Conservation (phyloP, 331 rosid species). For the Acacia concinna region DNA sequence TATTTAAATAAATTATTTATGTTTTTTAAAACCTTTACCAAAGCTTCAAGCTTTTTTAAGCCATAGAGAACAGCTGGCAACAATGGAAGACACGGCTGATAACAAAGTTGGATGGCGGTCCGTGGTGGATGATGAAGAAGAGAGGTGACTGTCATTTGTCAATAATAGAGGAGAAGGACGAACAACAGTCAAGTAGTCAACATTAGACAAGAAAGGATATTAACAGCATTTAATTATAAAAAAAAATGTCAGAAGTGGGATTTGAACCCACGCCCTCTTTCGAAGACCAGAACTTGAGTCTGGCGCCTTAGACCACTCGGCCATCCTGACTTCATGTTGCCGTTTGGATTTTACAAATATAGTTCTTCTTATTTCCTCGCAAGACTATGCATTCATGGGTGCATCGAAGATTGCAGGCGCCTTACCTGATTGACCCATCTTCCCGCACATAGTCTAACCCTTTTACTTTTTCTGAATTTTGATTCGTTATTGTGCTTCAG, state of each 20-base stretch:
- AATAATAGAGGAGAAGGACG: no score
- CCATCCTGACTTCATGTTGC: slow-evolving; percentile 12
- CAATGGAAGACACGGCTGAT: not conserved
- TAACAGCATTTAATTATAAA: no score
- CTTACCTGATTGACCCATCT: not conserved
- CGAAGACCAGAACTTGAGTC: slow-evolving; percentile 98
- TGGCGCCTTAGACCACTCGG: slow-evolving; percentile 99
- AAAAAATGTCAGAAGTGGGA: slow-evolving; percentile 84
- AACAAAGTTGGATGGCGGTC: not conserved
- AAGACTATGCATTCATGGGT: not conserved
- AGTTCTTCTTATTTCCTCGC: no score
- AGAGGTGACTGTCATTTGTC: not conserved
- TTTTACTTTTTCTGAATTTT: not conserved
- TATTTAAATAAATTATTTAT: no score
- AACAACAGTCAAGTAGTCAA: not conserved
- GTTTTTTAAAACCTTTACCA: no score
- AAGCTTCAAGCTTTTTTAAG: no score
- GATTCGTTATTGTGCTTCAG: not conserved
- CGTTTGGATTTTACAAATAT: no score
- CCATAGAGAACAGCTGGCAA: not conserved
- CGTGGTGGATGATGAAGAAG: not conserved
- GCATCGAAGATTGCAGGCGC: not conserved
- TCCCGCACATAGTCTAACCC: not conserved
- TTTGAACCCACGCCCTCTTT: slow-evolving; percentile 98
- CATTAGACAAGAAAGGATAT: not conserved